Evolutionary conservation across 352 stramenopile species (phyloP), one percentile per base, ranked within the genome.

Genomic region (Phytophthora crassamura): DNA sequence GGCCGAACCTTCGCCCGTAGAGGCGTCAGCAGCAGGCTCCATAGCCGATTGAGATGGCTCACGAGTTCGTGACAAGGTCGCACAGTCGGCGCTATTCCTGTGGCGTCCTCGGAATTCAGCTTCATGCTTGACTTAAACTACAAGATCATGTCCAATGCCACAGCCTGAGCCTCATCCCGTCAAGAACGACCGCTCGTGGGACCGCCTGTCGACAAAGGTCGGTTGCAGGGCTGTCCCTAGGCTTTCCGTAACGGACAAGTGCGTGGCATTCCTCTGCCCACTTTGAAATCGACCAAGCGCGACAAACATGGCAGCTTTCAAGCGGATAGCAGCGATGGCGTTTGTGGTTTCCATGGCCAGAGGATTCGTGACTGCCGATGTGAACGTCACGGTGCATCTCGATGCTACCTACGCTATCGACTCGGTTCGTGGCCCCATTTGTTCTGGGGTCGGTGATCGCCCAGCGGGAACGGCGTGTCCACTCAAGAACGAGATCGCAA

Each of bases 401-500:
- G 81, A 90, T 40, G 81, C 78, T 5, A 88, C 78, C 7, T 90
- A 88, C 51, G 54, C 63, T 8, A 63, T 82, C 28, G 53, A 66
- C 1, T 34, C 45, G 7, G 57, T 47, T 22, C 67, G 61, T 30
- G 78, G 75, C 22, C n/a, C 48, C 0, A 43, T 79, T n/a, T 90
- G 81, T 49, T 67, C 62, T n/a, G 81, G 81, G 10, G 53, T 64
- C 7, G 77, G 81, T 9, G 42, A 55, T 7, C 20, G 58, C 9
- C 77, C 77, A 1, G 64, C 50, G 15, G 78, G 76, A 11, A 67
- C 28, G 2, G 64, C 63, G 0, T 90, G 81, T 56, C 81, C 81
- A 25, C 45, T 66, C 16, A 72, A 72, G 46, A 77, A 74, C 20
- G 72, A 82, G 28, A 15, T 68, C 36, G 72, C 78, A 7, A 67